Conservation (phyloP, 345 rosid species). For the Citropsis articulata region DNA sequence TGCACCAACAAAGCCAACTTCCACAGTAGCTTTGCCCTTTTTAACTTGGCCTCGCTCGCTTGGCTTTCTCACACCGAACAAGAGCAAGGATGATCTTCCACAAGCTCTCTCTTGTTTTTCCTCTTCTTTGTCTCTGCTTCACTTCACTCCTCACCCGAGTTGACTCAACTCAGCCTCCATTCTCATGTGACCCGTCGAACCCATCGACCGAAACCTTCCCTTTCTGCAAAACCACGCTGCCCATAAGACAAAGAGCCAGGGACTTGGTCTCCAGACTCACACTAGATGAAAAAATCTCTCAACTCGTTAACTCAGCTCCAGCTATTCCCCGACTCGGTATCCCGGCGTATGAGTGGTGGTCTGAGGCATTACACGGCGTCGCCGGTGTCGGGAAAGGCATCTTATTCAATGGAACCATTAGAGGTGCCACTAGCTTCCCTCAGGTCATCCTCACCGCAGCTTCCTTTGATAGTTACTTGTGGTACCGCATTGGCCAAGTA, state of each 20-base stretch:
- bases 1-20: neutral
- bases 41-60: neutral
- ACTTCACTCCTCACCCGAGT: slow-evolving; percentile 7
- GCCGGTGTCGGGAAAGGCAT: slow-evolving; percentile 53
- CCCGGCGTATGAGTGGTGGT: slow-evolving; percentile 90
- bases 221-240: slow-evolving; percentile 58
- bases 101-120: neutral
- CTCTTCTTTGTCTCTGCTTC: neutral
- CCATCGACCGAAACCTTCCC: slow-evolving; percentile 45
- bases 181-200: slow-evolving; percentile 50
- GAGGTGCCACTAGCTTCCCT: slow-evolving; percentile 85
- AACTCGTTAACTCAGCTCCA: slow-evolving; percentile 68
- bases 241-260: slow-evolving; percentile 48
- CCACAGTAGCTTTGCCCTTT: neutral
- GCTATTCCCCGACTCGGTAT: slow-evolving; percentile 74
- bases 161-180: slow-evolving; percentile 46
- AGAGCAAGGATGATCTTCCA: slow-evolving; percentile 7
- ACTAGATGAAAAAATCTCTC: slow-evolving; percentile 76
- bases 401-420: slow-evolving; percentile 49
- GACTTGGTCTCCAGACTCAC: slow-evolving; percentile 76
- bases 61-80: neutral
- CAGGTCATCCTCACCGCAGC: slow-evolving; percentile 82
- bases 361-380: slow-evolving; percentile 88
- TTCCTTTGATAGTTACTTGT: slow-evolving; percentile 61
- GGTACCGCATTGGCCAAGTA: slow-evolving; percentile 91